Conservation (phyloP, 202 grass and related monocot genomes). For the Dendrocalamus latiflorus region DNA sequence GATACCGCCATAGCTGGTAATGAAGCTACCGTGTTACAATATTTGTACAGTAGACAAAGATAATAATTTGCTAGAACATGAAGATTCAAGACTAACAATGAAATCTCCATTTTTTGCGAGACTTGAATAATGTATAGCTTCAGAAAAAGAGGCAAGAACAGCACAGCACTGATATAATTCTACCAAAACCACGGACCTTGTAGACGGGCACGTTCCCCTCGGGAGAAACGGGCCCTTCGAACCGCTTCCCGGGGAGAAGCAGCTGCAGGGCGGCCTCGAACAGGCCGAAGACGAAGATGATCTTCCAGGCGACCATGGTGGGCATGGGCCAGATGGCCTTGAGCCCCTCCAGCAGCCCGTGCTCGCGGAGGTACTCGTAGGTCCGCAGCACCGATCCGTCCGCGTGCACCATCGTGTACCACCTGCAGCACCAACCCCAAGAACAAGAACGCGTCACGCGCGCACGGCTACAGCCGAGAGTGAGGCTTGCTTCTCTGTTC, state of each 20-base stretch:
- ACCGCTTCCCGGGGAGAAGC: constrained; percentile 79
- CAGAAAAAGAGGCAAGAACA: no score
- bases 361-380: constrained; percentile 63
- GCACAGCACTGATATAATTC: no score
- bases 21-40: neutral
- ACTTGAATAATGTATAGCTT: neutral
- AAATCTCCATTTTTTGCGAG: neutral
- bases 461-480: no score
- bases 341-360: constrained; percentile 62
- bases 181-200: no score
- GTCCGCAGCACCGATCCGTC: constrained; percentile 78
- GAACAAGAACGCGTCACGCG: neutral
- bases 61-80: neutral
- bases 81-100: neutral
- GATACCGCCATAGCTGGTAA: neutral
- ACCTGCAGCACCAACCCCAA: constrained; percentile 41
- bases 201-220: constrained; percentile 77
- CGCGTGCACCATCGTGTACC: constrained; percentile 94
- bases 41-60: neutral
- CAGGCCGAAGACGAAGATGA: constrained; percentile 83
- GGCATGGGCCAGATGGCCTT: constrained; percentile 79
- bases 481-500: no score
- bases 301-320: constrained; percentile 64
- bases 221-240: constrained; percentile 74
- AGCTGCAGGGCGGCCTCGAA: constrained; percentile 92